Base-by-base conservation (phyloP, 345 rosid genomes). In the Sonneratia alba region DNA sequence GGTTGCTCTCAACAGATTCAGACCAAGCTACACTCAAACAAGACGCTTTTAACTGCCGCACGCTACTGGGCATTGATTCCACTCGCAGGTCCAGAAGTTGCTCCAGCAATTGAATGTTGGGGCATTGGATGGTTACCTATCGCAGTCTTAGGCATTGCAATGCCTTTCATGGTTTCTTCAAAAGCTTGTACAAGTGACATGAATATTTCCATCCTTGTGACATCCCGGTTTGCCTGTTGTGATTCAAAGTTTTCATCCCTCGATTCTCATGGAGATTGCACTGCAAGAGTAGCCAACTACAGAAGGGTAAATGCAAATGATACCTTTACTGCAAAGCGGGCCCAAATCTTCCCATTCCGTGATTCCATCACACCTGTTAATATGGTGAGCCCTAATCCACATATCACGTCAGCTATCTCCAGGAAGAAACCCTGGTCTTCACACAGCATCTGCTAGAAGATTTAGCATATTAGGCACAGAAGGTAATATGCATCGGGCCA, bases 251-350 rank as follows among this genome's bases (percentile, higher is more conserved):
- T 62, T 62, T 62, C 66, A 27, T 27, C 24, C 18, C n/a, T 36
- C 27, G 1, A 27, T 27, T 27, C 32, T 27, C 32, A 19, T 34
- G 45, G 38, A 71, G 18, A 36, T 71, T 8, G 16, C 34, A 59
- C 7, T 4, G 64, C 64, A 59, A n/a, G 27, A 6, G 36, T 12
- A 40, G 55, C 19, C 43, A 27, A 62, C 43, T 51, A 11, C 53
- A 6, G 18, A 63, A 0, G 49, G 40, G 53, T 21, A 40, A 40
- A 40, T 48, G 6, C 8, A 43, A 42, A 42, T 49, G 14, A 12
- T 84, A 95, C 99, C 98, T 92, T 98, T 1, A 96, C 97, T 0
- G 89, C 85, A 76, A 96, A 96, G 43, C 83, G 88, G 34, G 97
- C 97, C 98, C 98, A 88, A 57, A 91, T 86, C 82, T 91, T 92